These are phyloP conservation scores for Hemisphaericaspora nanyangensis DNA, from an alignment of 805 yeast genomes.

Conservation along the genomic window DNA sequence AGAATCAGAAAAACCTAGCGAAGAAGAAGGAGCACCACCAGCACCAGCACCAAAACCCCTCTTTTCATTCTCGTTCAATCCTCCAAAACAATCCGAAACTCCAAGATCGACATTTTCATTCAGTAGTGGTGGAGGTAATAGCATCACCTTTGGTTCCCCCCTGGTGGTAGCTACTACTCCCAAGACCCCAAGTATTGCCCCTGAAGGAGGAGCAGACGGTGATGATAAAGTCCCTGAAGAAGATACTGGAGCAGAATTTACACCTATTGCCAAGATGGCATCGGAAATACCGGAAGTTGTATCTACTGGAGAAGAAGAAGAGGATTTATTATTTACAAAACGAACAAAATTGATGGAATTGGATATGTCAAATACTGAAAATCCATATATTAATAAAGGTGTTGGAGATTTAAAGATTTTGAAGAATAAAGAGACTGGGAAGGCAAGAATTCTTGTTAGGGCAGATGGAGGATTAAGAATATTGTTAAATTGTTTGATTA, in stretches of 20 bases:
- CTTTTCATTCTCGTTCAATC: constrained; percentile 24
- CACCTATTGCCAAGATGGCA: constrained; percentile 28
- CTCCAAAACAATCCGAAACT: constrained; percentile 10
- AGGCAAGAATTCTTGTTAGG: constrained; percentile 71
- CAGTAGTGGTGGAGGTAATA: constrained; percentile 5
- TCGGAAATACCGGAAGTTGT: constrained; percentile 44
- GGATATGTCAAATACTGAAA: constrained; percentile 39
- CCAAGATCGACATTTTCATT: constrained; percentile 12
- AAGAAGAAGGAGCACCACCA: too few relatives aligned
- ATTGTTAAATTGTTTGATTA: constrained; percentile 62
- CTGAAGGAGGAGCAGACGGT: constrained; percentile 1
- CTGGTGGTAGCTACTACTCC: neutral
- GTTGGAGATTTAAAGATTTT: constrained; percentile 79
- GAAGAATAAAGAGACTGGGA: constrained; percentile 53
- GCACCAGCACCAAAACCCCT: constrained; percentile 13
- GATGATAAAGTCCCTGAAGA: constrained; percentile 33
- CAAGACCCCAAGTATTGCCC: neutral
- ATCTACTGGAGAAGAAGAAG: constrained; percentile 84
- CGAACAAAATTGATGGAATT: constrained; percentile 69
- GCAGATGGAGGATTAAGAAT: constrained; percentile 88
- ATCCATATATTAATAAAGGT: constrained; percentile 62
- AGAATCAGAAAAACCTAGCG: neutral
- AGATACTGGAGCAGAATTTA: constrained; percentile 46
- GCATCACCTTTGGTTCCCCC: neutral
- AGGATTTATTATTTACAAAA: constrained; percentile 57